A percentile compares a stretch with the other conserved stretches of the same genome.
Conservation (phyloP, 257 asterid species). For the Lycium ferocissimum region DNA sequence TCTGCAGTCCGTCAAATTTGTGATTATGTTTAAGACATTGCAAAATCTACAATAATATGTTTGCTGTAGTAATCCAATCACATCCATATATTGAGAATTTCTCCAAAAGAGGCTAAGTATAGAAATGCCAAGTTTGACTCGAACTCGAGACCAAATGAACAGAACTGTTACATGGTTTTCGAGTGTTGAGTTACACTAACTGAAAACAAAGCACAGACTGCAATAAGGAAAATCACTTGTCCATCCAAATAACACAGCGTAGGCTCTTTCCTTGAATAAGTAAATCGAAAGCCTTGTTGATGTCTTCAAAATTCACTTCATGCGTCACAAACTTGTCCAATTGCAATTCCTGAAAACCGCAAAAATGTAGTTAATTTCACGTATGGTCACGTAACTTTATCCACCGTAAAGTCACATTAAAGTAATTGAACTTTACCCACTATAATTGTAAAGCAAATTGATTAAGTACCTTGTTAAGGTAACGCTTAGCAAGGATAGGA, state of each 20-base stretch:
- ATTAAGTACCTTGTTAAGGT: slow-evolving; percentile 61
- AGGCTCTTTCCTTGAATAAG: slow-evolving; percentile 75
- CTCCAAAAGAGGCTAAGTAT: too few species aligned
- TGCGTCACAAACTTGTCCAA: slow-evolving; percentile 85
- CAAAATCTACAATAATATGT: not conserved
- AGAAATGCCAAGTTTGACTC: not conserved
- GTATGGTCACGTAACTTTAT: not conserved
- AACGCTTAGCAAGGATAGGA: slow-evolving; percentile 62
- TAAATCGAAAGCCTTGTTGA: slow-evolving; percentile 75
- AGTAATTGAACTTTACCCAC: not conserved
- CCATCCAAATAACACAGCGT: slow-evolving; percentile 93
- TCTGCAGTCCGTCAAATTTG: too few species aligned
- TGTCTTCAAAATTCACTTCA: slow-evolving; percentile 68
- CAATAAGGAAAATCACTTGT: slow-evolving; percentile 42
- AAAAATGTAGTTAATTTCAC: not conserved
- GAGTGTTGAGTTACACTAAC: not conserved
- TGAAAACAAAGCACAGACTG: not conserved
- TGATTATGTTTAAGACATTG: not conserved
- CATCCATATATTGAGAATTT: not conserved
- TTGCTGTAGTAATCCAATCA: not conserved
- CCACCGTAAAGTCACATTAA: too few species aligned
- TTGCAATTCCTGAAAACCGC: slow-evolving; percentile 61
- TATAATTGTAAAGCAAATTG: not conserved
- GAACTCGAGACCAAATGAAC: not conserved
- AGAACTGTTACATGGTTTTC: not conserved